Conservation (phyloP, 2,329 filamentous ascomycete genomes). For the Penicillium hesseltinei region DNA sequence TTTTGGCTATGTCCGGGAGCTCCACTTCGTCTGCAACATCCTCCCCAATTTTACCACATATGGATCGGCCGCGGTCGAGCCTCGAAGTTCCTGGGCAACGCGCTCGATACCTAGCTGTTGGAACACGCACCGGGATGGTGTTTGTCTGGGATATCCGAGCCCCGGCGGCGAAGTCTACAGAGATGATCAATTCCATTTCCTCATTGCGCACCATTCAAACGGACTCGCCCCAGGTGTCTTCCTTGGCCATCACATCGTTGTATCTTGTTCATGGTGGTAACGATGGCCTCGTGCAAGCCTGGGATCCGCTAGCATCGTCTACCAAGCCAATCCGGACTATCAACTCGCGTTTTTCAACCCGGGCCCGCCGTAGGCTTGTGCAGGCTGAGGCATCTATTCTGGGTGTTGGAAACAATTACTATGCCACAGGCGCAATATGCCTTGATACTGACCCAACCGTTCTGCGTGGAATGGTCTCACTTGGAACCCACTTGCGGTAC, state of each 20-base stretch:
- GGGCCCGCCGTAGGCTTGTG: conserved; percentile 72
- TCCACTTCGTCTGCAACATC: conserved; percentile 56
- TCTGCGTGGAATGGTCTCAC: conserved; percentile 79
- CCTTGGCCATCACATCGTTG: conserved; percentile 76
- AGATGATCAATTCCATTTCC: conserved; percentile 58
- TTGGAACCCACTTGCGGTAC: conserved; percentile 83
- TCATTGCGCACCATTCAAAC: conserved; percentile 84
- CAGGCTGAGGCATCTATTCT: conserved; percentile 67
- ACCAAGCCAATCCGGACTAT: conserved; percentile 77
- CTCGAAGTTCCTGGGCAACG: conserved; percentile 79
- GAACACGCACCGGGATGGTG: conserved; percentile 74
- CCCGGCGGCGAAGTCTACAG: conserved; percentile 53
- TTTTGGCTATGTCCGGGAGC: conserved; percentile 58
- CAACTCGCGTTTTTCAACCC: conserved; percentile 77
- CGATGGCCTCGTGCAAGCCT: conserved; percentile 91
- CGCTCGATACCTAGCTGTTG: conserved; percentile 75
- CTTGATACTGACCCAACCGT: conserved; percentile 85
- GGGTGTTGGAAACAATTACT: conserved; percentile 71
- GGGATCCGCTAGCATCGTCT: conserved; percentile 88
- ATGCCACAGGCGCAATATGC: conserved; percentile 77
- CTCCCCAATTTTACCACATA: conserved; percentile 51
- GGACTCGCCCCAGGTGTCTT: conserved; percentile 83
- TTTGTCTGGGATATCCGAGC: conserved; percentile 83
- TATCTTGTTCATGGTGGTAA: conserved; percentile 92
- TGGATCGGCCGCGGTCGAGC: conserved; percentile 40